Evolutionary conservation across 2,329 filamentous ascomycete species (phyloP).

Genomic region (Cladosporium sp.): DNA sequence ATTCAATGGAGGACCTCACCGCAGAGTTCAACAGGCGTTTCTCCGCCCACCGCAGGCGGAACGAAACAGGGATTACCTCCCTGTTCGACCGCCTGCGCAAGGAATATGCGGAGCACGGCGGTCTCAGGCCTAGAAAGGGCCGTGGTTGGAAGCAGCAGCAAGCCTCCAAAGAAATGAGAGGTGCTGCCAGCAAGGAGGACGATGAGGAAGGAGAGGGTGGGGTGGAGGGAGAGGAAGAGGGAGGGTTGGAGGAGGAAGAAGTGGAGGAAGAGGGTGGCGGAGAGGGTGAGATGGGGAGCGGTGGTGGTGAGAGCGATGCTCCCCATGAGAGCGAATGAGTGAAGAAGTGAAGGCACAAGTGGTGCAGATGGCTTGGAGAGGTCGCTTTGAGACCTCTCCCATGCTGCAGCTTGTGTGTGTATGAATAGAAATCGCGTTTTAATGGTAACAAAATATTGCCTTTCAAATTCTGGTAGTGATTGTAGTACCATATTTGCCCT

Average conservation of each 20-base stretch:
- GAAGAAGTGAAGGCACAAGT: neutral
- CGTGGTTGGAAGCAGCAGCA: slow-evolving; percentile 3
- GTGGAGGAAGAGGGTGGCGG: neutral
- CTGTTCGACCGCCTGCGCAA: slow-evolving; percentile 8
- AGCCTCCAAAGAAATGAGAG: neutral
- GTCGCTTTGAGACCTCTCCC: neutral
- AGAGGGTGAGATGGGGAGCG: neutral
- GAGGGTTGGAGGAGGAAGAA: neutral
- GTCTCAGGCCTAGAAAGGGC: neutral
- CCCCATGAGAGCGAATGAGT: neutral
- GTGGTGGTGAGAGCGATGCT: neutral
- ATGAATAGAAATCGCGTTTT: no score
- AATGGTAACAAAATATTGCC: no score
- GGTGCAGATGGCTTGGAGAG: slow-evolving; percentile 1
- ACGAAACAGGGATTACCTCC: neutral
- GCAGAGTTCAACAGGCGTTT: neutral
- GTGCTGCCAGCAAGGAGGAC: neutral
- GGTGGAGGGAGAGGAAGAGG: neutral
- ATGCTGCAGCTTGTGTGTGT: neutral
- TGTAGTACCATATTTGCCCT: no score
- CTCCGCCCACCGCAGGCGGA: neutral
- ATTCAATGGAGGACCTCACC: neutral
- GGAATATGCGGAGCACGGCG: neutral
- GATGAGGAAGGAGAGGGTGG: neutral
- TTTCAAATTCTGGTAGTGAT: no score